Evolutionary conservation across 768 basidiomycete genomes (phyloP).

Genomic region (Amanita rubescens): DNA sequence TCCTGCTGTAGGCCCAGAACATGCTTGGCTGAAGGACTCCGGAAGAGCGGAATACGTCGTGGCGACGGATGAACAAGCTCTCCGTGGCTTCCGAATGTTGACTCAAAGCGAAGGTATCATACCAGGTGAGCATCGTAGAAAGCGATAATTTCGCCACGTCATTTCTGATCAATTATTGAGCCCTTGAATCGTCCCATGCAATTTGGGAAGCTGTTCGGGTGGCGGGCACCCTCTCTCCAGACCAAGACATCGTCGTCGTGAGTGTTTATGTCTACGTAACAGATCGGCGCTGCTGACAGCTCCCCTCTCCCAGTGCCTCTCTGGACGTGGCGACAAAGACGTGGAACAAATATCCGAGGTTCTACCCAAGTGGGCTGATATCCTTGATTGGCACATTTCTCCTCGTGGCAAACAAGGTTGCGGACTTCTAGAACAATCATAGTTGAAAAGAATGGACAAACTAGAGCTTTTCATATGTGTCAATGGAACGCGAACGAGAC

Average conservation of each 20-base stretch:
- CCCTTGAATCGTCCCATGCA: constrained; percentile 92
- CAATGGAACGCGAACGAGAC: too few species aligned
- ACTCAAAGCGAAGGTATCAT: constrained; percentile 97
- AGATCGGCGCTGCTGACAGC: not conserved
- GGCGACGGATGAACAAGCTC: constrained; percentile 90
- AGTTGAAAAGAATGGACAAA: too few species aligned
- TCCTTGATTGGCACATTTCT: constrained; percentile 85
- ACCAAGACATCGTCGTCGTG: constrained; percentile 86
- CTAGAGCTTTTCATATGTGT: too few species aligned
- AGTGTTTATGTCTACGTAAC: constrained; percentile 24
- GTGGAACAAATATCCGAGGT: constrained; percentile 94
- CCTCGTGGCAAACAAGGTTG: constrained; percentile 19
- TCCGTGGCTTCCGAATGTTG: constrained; percentile 85
- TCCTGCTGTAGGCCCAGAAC: constrained; percentile 97
- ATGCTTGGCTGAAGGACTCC: constrained; percentile 94
- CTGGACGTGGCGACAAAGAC: constrained; percentile 96
- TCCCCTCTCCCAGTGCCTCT: constrained; percentile 58
- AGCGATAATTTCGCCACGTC: not conserved
- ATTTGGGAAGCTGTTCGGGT: constrained; percentile 87
- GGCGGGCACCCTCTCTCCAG: constrained; percentile 79
- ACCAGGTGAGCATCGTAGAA: constrained; percentile 50
- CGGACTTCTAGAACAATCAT: not conserved
- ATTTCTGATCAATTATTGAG: constrained; percentile 29
- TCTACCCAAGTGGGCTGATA: constrained; percentile 93
- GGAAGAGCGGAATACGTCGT: constrained; percentile 92